A percentile compares a stretch with the other conserved stretches of the same genome.
Evolutionary conservation across 75 land plant species (phyloP).

Genomic region (Picea sitchensis): DNA sequence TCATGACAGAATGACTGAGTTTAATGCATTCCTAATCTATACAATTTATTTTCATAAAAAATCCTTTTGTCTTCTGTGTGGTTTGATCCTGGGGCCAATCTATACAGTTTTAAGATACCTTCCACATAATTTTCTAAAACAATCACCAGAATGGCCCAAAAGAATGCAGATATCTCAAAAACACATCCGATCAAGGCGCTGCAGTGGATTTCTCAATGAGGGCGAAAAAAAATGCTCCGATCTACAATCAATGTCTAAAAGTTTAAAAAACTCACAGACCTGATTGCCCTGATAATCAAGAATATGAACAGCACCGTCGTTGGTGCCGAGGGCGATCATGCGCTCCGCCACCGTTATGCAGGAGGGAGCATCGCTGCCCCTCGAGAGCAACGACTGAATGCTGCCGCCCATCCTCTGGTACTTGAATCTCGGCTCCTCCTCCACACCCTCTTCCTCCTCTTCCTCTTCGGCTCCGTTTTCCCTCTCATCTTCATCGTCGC

Average conservation of each 20-base stretch:
- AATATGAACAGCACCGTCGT: conserved; percentile 63
- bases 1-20: no score
- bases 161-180: background rate
- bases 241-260: no score
- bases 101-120: no score
- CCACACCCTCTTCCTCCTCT: conserved; percentile 61
- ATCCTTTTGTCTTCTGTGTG: no score
- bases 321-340: conserved; percentile 77
- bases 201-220: background rate
- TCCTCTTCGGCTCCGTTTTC: conserved; percentile 65
- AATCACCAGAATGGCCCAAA: no score
- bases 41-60: no score
- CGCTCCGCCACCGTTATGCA: conserved; percentile 68
- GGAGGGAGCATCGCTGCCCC: conserved; percentile 63
- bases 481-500: conserved; percentile 28
- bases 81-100: no score
- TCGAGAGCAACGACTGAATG: conserved; percentile 53
- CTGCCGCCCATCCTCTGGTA: conserved; percentile 94
- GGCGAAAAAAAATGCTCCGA: background rate
- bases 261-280: conserved; percentile 25
- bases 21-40: no score
- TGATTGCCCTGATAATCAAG: conserved; percentile 86
- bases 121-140: no score
- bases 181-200: background rate
- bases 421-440: conserved; percentile 95